phyloP scores from a whole-genome alignment of 192 early-diverging fungal genomes.

The Diversispora eburnea region DNA sequence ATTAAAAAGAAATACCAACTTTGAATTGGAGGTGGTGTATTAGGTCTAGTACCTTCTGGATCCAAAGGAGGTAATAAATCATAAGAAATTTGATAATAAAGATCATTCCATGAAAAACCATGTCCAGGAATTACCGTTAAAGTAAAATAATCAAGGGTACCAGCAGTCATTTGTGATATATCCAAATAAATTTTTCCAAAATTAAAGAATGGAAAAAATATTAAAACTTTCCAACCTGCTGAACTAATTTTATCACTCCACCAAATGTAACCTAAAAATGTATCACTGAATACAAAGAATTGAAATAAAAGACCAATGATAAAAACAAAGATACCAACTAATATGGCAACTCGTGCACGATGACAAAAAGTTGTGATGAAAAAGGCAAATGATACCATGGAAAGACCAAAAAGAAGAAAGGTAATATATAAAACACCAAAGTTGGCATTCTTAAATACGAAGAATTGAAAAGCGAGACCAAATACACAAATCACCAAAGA shows the following conservation, averaged over 20 bases:
- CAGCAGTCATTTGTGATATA: constrained; percentile 49
- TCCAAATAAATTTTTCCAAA: constrained; percentile 69
- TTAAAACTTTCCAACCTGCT: constrained; percentile 32
- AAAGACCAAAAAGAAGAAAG: constrained; percentile 72
- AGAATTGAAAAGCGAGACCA: constrained; percentile 60
- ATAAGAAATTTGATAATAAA: constrained; percentile 46
- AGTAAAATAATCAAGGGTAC: constrained; percentile 51
- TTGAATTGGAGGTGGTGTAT: constrained; percentile 57
- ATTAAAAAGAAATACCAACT: constrained; percentile 63
- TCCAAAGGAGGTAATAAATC: constrained; percentile 49
- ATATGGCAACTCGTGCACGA: constrained; percentile 54
- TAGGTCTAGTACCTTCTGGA: constrained; percentile 39
- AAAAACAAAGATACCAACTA: constrained; percentile 76
- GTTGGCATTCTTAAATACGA: constrained; percentile 59
- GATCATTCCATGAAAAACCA: constrained; percentile 51
- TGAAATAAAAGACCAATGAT: constrained; percentile 76
- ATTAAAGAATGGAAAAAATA: constrained; percentile 56
- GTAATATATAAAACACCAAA: constrained; percentile 54
- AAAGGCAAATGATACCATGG: constrained; percentile 68
- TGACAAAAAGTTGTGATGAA: constrained; percentile 69
- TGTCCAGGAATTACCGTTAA: constrained; percentile 64
- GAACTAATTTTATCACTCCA: constrained; percentile 36
- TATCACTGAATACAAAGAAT: constrained; percentile 46
- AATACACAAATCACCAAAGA: constrained; percentile 56
- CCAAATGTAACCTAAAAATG: constrained; percentile 50